Conservation (phyloP, 2,329 filamentous ascomycete species). For the Fusarium nelsonii region DNA sequence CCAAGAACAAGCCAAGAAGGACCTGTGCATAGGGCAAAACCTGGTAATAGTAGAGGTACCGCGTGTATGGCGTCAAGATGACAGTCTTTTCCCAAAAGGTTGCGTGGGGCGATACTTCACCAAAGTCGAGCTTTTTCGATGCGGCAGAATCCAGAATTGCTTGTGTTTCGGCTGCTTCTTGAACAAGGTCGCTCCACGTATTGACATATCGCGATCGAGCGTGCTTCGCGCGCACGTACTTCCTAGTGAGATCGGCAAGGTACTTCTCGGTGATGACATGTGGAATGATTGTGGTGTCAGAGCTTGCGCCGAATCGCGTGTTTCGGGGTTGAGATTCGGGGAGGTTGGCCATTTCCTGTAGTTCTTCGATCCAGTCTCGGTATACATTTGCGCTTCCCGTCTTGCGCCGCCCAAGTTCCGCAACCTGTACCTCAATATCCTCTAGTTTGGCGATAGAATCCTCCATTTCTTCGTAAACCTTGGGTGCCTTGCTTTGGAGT, state of each 20-base stretch:
- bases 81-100: constrained; percentile 67
- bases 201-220: constrained; percentile 84
- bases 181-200: constrained; percentile 86
- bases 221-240: constrained; percentile 84
- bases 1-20: constrained; percentile 73
- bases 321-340: constrained; percentile 69
- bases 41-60: constrained; percentile 82
- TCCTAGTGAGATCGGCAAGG: constrained; percentile 87
- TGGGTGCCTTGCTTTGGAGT: constrained; percentile 83
- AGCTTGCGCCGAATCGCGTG: constrained; percentile 56
- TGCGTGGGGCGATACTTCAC: constrained; percentile 66
- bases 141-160: constrained; percentile 85
- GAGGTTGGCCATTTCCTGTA: constrained; percentile 80
- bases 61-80: constrained; percentile 82
- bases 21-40: constrained; percentile 77
- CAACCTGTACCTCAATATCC: constrained; percentile 83
- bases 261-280: constrained; percentile 93
- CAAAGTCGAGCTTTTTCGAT: constrained; percentile 84
- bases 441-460: constrained; percentile 85
- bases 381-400: constrained; percentile 80
- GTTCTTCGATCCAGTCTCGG: constrained; percentile 95
- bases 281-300: constrained; percentile 68
- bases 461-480: constrained; percentile 86
- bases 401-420: constrained; percentile 84
- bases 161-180: constrained; percentile 80